Base-by-base conservation (phyloP, 805 yeast genomes). In the Kluyveromyces siamensis region DNA sequence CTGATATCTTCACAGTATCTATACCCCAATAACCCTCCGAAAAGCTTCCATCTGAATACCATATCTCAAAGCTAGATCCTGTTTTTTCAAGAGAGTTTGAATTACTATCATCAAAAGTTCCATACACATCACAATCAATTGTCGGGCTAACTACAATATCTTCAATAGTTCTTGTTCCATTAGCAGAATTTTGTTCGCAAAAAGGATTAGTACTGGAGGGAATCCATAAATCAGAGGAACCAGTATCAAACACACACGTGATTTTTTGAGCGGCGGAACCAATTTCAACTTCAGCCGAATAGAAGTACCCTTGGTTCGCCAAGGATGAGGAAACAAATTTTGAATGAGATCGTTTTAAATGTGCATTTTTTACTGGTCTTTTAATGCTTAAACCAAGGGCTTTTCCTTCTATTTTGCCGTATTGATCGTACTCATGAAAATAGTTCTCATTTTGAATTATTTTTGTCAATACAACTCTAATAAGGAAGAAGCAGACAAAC, bases 1-100 rank as follows among this genome's bases (percentile, higher is more conserved):
- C 77, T 43, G 77, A 77, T 47, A 86, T 56, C 0, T 55, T 45
- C 8, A 87, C 70, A 37, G 71, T 69, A 56, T 87, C 96, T 38
- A 67, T 63, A 17, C 86, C 95, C 79, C 81, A 81, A 11, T 55
- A 51, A 11, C 86, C 87, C 10, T 59, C 54, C 10, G 80, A 81
- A 51, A 65, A 72, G 8, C 73, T 64, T 21, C 70, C 68, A 53
- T 79, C 83, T 14, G 73, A 74, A 58, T 79, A 80, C 43, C 59
- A 52, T 51, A 74, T 73, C 35, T 50, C 54, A 50, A 73, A 75
- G 13, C 62, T 52, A 9, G 62, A 47, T 35, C 51, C 54, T 46
- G 42, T 30, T 41, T 46, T 17, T 14, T 51, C 27, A 41, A 55
- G 53, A 8, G 55, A 52, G 1, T 56, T 40, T 1, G 66, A 58